Base-by-base conservation (phyloP, 2,329 filamentous ascomycete species). In the Catunica adiposa region DNA sequence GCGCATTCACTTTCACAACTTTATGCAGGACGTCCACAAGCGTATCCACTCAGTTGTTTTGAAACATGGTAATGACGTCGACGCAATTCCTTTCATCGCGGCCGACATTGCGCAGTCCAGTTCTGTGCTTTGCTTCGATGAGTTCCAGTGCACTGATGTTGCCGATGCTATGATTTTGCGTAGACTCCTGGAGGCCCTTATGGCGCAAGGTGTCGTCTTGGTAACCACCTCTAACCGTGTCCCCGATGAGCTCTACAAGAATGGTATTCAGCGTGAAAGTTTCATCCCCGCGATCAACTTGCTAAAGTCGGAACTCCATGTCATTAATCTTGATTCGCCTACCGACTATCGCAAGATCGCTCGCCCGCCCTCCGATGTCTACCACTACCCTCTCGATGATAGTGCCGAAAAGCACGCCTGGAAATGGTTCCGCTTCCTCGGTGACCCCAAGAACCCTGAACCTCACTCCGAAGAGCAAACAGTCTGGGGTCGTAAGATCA, bases 341-440 rank as follows among this genome's bases (percentile, higher is more conserved):
- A 98, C 89, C 38, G 92, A 98, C 69, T 98, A 98, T 72, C 87
- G 92, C 64, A 97, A 96, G 69, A 94, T 98, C 56, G 88, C 90
- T 1, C 81, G 92, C 0, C 92, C 92, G 1, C 84, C 89, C 0
- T 94, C 88, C 0, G 90, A 87, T 38, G 92, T 98, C 17, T 98
- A 97, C 69, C 87, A 97, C 71, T 83, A 88, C 58, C 86, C 88
- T 0, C 80, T 97, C 1, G 89, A 90, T 66, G 74, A 75, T 7
- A 82, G 84, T 53, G 89, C 92, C 2, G 68, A 77, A 9, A 79
- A 80, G 0, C 92, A 98, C 66, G 87, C 89, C 15, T 81, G 95
- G 62, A 90, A 90, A 67, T 98, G 92, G 92, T 96, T 97, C 71
- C 79, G 80, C 56, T 97, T 94, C 70, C 78, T 98, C 0, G 92